Evolutionary conservation across 2,329 filamentous ascomycete species (phyloP), one percentile per base, ranked within the genome.

Genomic region (Aureobasidium sp.): DNA sequence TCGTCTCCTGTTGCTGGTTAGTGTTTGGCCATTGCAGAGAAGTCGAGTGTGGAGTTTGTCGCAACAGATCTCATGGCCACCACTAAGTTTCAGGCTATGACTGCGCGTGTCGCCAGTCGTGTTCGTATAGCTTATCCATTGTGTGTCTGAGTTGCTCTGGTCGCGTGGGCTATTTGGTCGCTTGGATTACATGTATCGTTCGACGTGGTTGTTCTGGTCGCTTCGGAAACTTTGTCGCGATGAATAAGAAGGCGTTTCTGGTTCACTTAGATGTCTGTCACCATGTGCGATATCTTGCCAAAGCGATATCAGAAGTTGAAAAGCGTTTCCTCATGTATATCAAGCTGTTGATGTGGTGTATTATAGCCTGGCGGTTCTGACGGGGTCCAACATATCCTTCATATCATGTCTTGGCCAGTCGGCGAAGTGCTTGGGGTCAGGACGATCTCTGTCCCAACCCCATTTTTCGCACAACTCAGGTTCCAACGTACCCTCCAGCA

Each of bases 361-460:
- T 61, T 57, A 60, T 46, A 62, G 57, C 57, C 49, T 62, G 43
- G 61, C 35, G 15, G 57, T 62, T 50, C 64, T 60, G 23, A 63
- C 62, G 45, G 69, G 69, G 60, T 75, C 72, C 59, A 76, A 60
- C 57, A 85, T 67, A 65, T 84, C 79, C 57, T 72, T 78, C 77
- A 85, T 78, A 75, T 86, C 82, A 4, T 74, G 74, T 50, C 79
- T 76, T 8, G 84, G 83, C 70, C 77, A 86, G 67, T 83, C 81
- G 8, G 78, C 75, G 65, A 83, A 83, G 11, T 75, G 66, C 1
- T 74, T 71, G 3, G 75, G 69, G 65, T 84, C 79, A 1, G 83
- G 82, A 23, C 81, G 72, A 67, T 83, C 79, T 13, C 84, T 77
- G 68, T 87, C 82, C 81, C 81, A 84, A 4, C 79, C 79, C 81